Conservation (phyloP, 2,329 filamentous ascomycete species). For the Hypoxylon rubiginosum region DNA sequence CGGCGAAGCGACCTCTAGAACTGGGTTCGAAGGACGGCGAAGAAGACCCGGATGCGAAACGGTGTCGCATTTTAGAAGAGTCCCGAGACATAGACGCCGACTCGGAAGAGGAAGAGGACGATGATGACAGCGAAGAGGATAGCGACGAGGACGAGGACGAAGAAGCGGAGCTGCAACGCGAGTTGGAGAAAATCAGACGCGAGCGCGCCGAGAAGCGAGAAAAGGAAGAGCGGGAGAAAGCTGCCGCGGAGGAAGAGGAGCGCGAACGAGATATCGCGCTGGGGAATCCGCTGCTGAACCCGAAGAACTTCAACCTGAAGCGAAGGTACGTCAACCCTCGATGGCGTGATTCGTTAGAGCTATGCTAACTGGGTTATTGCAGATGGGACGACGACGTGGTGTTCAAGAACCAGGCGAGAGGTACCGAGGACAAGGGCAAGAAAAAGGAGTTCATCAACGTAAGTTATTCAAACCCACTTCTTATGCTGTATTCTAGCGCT, state of each 20-base stretch:
- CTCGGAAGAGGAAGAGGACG: conserved; percentile 72
- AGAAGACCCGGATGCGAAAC: conserved; percentile 83
- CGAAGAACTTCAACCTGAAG: conserved; percentile 90
- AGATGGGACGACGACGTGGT: conserved; percentile 99
- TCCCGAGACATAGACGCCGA: conserved; percentile 88
- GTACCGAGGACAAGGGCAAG: conserved; percentile 90
- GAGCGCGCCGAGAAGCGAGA: conserved; percentile 86
- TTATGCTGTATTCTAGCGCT: conserved; percentile 36
- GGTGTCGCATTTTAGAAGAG: conserved; percentile 88
- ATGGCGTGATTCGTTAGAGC: not conserved
- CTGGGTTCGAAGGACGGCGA: conserved; percentile 60
- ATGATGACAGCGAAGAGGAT: conserved; percentile 61
- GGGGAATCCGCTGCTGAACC: conserved; percentile 91
- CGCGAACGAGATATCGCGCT: conserved; percentile 89
- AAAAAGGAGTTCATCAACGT: conserved; percentile 97
- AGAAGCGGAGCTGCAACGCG: conserved; percentile 88
- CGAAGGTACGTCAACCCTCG: conserved; percentile 59
- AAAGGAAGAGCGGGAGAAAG: conserved; percentile 83
- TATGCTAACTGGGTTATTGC: conserved; percentile 40
- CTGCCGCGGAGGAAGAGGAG: conserved; percentile 84
- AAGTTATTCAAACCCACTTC: conserved; percentile 53
- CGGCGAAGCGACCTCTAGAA: conserved; percentile 75
- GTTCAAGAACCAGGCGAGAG: conserved; percentile 98
- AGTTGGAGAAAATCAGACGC: conserved; percentile 92
- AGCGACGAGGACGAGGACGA: conserved; percentile 84